These are phyloP conservation scores for Leptographium procerum DNA, from an alignment of 2,329 filamentous ascomycete species.

Conservation along the genomic window DNA sequence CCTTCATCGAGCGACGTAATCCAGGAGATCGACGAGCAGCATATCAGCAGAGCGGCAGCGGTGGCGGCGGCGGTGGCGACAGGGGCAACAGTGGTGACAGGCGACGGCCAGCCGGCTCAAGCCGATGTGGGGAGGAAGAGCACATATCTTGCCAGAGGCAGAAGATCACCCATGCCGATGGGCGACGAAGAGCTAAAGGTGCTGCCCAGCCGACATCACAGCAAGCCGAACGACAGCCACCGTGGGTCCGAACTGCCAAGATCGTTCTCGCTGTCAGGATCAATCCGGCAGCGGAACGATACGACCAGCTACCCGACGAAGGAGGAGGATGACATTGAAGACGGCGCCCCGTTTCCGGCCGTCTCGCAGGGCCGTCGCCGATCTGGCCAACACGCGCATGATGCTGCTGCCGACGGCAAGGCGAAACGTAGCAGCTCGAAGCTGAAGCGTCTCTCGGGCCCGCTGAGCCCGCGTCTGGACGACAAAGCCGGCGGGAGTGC, in stretches of 20 bases:
- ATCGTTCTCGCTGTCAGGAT: conserved; percentile 3
- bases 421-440: conserved; percentile 46
- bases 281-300: background rate
- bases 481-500: conserved; percentile 16
- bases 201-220: conserved; percentile 1
- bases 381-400: conserved; percentile 38
- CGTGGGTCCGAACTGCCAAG: background rate
- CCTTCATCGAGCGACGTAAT: conserved; percentile 25
- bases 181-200: background rate
- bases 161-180: background rate
- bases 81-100: too few species aligned
- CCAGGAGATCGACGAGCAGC: conserved; percentile 14
- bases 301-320: conserved; percentile 8
- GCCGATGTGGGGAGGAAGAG: background rate
- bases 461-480: conserved; percentile 29
- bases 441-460: conserved; percentile 45
- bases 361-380: conserved; percentile 48
- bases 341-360: conserved; percentile 59
- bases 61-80: too few species aligned
- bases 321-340: conserved; percentile 33
- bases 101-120: background rate
- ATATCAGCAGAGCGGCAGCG: background rate
- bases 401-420: conserved; percentile 28
- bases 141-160: background rate
- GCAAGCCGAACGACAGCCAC: background rate